Base-by-base conservation (phyloP, 139 green algal genomes). In the Coccomyxa sp. region DNA sequence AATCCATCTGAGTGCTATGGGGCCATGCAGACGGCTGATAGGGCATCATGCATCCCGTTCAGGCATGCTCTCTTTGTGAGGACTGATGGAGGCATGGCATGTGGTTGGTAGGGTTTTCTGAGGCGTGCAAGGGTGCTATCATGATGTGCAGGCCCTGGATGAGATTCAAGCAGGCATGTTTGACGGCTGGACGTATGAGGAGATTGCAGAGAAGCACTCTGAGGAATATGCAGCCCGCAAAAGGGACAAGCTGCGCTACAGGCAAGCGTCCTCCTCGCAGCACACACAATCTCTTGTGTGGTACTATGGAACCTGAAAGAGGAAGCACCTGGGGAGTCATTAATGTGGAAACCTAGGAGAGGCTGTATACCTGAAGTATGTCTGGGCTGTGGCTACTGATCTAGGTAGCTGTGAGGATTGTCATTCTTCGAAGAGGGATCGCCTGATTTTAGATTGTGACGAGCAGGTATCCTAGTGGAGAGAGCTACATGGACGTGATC, bases 401-500 rank as follows among this genome's bases (percentile, higher is more conserved):
- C 5, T 64, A 3, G 18, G 22, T 6, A 3, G 18, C 22, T 22
- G 5, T 64, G 4, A 64, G 3, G 27, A 22, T 64, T 64, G 50
- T 64, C 18, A 10, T 22, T 64, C 50, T 31, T 22, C 22, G 22
- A 22, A 7, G 3, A 64, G 2, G 22, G 50, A 64, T n/a, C n/a
- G n/a, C n/a, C n/a, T n/a, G n/a, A n/a, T n/a, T n/a, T n/a, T n/a
- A n/a, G n/a, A n/a, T 64, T 18, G 50, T 64, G 2, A 22, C 18
- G 50, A 31, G 27, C 86, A 94, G 93, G 81, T 98, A 98, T 78
- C 94, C 94, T 0, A 84, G 82, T 27, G 94, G 94, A 1, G 94
- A 98, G 87, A 89, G 74, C 27, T 98, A 98, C 86, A 85, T 97
- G 85, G 94, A 98, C 79, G 89, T 98, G 33, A 91, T 98, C 36